Evolutionary conservation across 2,329 filamentous ascomycete genomes (phyloP).

Genomic region (Penicillium sp.): DNA sequence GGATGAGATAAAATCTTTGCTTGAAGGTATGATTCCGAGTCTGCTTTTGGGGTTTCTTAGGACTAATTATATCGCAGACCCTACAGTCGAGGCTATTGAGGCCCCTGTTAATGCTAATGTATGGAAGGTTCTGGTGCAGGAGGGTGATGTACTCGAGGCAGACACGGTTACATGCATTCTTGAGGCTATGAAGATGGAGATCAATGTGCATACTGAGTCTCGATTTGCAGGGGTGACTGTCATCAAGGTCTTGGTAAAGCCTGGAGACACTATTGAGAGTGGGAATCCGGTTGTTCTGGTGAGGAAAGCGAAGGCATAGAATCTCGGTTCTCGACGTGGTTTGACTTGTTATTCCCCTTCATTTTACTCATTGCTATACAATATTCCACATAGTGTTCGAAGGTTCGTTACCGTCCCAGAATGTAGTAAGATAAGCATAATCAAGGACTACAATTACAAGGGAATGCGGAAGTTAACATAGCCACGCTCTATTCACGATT

Average conservation of each 20-base stretch:
- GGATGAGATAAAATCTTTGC: conserved; percentile 50
- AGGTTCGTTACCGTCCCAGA: no score
- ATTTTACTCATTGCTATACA: no score
- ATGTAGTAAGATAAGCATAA: no score
- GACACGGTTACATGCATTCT: conserved; percentile 2
- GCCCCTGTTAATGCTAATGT: conserved; percentile 53
- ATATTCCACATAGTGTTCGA: no score
- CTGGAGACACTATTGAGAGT: not conserved
- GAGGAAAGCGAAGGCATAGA: not conserved
- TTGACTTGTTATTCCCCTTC: no score
- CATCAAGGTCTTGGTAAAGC: not conserved
- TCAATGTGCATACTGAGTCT: not conserved
- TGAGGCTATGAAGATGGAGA: conserved; percentile 12
- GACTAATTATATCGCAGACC: conserved; percentile 6
- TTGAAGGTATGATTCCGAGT: conserved; percentile 42
- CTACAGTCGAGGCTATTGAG: conserved; percentile 39
- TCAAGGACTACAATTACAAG: not conserved
- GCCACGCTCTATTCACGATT: conserved; percentile 20
- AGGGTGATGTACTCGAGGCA: conserved; percentile 39
- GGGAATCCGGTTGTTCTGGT: not conserved
- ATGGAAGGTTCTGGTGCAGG: conserved; percentile 52
- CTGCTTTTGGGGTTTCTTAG: not conserved
- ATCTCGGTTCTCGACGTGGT: no score
- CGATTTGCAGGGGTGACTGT: not conserved
- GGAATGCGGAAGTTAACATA: conserved; percentile 14